Evolutionary conservation across 192 early-diverging fungal species (phyloP), one percentile per base, ranked within the genome.

Genomic region (Backusella liffmaniae): DNA sequence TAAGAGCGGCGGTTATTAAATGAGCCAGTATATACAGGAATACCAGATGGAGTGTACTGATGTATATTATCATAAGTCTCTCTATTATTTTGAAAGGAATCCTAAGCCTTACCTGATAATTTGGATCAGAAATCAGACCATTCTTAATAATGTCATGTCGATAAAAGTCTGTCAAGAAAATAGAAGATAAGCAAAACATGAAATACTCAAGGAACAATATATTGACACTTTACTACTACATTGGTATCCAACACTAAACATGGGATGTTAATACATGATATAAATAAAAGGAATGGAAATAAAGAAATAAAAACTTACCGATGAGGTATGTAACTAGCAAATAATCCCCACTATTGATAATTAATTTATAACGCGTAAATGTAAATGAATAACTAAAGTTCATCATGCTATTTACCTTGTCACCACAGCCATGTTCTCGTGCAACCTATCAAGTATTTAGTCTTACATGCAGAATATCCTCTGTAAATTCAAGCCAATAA

Each of bases 271-370:
- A 21, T 70, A 6, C 41, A 34, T 2, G 9, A 62, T 30, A 23
- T 23, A 15, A 5, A 32, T 68, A 34, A 41, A 37, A 49, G 6
- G 5, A 49, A n/a, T 7, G 18, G 34, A n/a, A 32, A 32, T 32
- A 32, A 32, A n/a, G n/a, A n/a, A n/a, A n/a, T n/a, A n/a, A 32
- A 32, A 0, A 42, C 39, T 62, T 77, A 83, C 82, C 87, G 78
- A 42, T 90, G 85, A 29, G 89, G 86, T 62, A 90, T 90, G 66
- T 90, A 87, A 32, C 86, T 87, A 30, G 89, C 84, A 79, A 90
- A 90, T 0, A 90, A 66, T 21, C 89, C 89, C 89, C 89, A 90
- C 72, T 85, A 70, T 26, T 18, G 1, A 49, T 49, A 6, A 1
- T n/a, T 49, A 6, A 1, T n/a, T 49, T 49, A 7, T 0, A 49